Percentiles rank a stretch among this genome's conserved stretches.
phyloP scores from a whole-genome alignment of 2,329 filamentous ascomycete species.

The Cladosporium sphaerospermum region DNA sequence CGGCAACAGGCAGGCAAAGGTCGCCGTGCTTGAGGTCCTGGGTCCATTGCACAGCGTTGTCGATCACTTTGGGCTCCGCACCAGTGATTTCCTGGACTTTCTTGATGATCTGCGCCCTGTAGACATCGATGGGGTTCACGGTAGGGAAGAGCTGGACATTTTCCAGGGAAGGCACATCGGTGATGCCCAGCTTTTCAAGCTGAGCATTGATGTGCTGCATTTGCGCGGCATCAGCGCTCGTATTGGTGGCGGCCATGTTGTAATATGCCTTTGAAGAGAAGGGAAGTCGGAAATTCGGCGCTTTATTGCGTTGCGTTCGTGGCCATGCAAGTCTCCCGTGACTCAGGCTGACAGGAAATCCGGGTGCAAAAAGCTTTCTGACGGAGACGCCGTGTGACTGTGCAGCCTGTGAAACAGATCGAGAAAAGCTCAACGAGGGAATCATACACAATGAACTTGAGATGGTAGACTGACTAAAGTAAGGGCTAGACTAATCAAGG shows the following conservation, averaged over 20 bases:
- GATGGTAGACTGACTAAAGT: constrained; percentile 1
- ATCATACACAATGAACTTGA: constrained; percentile 5
- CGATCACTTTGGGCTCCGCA: constrained; percentile 64
- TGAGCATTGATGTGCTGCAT: constrained; percentile 22
- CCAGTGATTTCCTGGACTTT: constrained; percentile 63
- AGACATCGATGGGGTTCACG: constrained; percentile 71
- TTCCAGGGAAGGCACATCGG: constrained; percentile 19
- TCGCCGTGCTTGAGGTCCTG: constrained; percentile 76
- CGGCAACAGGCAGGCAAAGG: constrained; percentile 68
- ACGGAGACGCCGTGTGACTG: constrained; percentile 1
- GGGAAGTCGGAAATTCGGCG: background rate
- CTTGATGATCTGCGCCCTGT: constrained; percentile 68
- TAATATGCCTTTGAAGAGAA: background rate
- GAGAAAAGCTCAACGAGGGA: constrained; percentile 4
- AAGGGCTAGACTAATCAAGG: constrained; percentile 3
- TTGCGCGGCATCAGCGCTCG: background rate
- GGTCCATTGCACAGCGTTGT: constrained; percentile 72
- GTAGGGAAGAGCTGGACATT: constrained; percentile 48
- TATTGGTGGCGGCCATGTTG: constrained; percentile 9
- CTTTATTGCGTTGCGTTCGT: constrained; percentile 9
- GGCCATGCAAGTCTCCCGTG: constrained; percentile 10
- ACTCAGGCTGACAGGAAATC: constrained; percentile 13
- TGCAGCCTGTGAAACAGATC: background rate
- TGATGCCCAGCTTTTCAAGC: constrained; percentile 25
- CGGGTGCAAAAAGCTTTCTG: constrained; percentile 12